phyloP scores from a whole-genome alignment of 306 rosid species.

The Fragaria vesca region DNA sequence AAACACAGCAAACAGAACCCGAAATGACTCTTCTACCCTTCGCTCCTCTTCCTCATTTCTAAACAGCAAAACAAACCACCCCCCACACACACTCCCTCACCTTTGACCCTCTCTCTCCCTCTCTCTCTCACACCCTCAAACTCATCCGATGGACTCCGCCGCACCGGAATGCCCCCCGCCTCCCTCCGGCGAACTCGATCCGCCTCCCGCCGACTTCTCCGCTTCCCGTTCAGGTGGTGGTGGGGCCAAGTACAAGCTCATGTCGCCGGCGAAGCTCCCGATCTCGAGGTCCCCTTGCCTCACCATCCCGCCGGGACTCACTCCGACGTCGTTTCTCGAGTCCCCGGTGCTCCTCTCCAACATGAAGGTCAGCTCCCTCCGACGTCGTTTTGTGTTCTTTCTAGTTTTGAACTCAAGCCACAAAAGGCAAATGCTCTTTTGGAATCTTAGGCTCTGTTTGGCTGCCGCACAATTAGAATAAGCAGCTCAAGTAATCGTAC shows the following conservation, averaged over 20 bases:
- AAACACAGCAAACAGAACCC: constrained; percentile 5
- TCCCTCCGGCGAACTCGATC: constrained; percentile 33
- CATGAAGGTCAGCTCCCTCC: constrained; percentile 57
- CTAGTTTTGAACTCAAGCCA: background rate
- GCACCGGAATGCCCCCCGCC: constrained; percentile 33
- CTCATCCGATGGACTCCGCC: constrained; percentile 43
- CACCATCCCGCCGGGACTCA: constrained; percentile 78
- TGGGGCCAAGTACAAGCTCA: constrained; percentile 76
- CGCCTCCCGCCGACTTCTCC: constrained; percentile 23
- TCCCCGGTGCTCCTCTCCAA: constrained; percentile 86
- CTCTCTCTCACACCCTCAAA: background rate
- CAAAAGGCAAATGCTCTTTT: constrained; percentile 12
- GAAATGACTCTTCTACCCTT: constrained; percentile 58
- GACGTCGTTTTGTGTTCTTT: constrained; percentile 21
- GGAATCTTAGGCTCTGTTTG: constrained; percentile 22
- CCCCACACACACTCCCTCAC: background rate
- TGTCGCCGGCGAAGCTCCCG: constrained; percentile 98
- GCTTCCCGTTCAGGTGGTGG: constrained; percentile 15
- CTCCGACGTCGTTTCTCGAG: constrained; percentile 86
- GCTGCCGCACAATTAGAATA: background rate
- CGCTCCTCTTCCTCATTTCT: constrained; percentile 6
- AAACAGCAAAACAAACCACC: background rate
- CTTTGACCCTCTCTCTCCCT: background rate
- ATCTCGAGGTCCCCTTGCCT: constrained; percentile 85
- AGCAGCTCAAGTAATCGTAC: background rate